Conservation (phyloP, 78 protist genomes). For the slime mould (Dictyostelium discoideum) region DNA sequence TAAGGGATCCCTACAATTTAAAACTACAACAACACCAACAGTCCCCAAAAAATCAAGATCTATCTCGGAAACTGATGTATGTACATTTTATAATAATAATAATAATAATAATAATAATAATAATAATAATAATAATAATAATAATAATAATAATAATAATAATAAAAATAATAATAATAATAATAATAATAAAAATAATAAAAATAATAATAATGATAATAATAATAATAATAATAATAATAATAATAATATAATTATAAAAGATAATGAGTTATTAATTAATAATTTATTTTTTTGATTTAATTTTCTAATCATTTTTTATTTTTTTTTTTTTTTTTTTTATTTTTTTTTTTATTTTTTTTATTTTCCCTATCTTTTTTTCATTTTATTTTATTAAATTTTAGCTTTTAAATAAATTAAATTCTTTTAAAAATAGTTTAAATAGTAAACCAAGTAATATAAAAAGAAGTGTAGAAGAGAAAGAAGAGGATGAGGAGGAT, state of each 20-base stretch:
- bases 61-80: constrained; percentile 35
- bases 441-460: background rate
- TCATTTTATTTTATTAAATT: background rate
- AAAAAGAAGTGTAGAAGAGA: background rate
- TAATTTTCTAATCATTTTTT: too few species aligned
- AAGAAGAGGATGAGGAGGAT: background rate
- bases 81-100: background rate
- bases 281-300: too few species aligned
- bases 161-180: too few species aligned
- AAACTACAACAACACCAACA: background rate
- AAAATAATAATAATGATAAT: background rate
- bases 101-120: background rate
- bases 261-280: too few species aligned
- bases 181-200: too few species aligned
- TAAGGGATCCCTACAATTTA: constrained; percentile 13
- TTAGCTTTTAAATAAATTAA: constrained; percentile 8
- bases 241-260: too few species aligned
- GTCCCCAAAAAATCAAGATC: constrained; percentile 8
- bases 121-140: too few species aligned
- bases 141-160: too few species aligned
- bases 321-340: too few species aligned
- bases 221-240: too few species aligned
- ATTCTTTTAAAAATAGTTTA: background rate
- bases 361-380: background rate
- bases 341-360: too few species aligned